Conservation (phyloP, 805 yeast species). For the Sungouiella thailandica region DNA sequence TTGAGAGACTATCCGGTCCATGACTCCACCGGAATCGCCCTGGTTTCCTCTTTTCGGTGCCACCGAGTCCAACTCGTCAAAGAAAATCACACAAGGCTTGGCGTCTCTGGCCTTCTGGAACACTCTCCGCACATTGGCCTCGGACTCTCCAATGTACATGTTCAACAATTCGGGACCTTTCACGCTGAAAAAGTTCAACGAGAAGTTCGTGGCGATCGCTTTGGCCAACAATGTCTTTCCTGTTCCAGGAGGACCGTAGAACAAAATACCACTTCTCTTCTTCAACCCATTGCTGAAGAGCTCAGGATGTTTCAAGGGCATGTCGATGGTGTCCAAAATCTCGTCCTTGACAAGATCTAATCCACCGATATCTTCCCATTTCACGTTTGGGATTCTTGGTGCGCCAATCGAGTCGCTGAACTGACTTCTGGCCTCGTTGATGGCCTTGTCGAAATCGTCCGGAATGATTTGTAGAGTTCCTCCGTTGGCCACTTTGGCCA, state of each 20-base stretch:
- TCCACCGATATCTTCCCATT: slow-evolving; percentile 98
- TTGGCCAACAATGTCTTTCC: slow-evolving; percentile 95
- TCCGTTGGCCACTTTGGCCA: slow-evolving; percentile 45
- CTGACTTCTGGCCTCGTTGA: slow-evolving; percentile 76
- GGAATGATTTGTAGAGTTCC: slow-evolving; percentile 53
- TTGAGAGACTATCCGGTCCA: slow-evolving; percentile 98
- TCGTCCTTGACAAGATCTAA: slow-evolving; percentile 85
- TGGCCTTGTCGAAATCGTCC: slow-evolving; percentile 62
- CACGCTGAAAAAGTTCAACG: slow-evolving; percentile 90
- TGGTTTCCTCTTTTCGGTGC: slow-evolving; percentile 98
- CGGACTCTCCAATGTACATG: slow-evolving; percentile 98
- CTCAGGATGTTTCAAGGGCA: slow-evolving; percentile 93
- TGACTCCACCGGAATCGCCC: slow-evolving; percentile 98
- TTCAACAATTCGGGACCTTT: slow-evolving; percentile 96
- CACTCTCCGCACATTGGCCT: slow-evolving; percentile 92
- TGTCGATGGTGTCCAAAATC: slow-evolving; percentile 89
- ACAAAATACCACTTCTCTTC: slow-evolving; percentile 88
- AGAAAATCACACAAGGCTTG: slow-evolving; percentile 94
- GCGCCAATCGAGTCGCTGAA: slow-evolving; percentile 96
- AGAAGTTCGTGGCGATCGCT: slow-evolving; percentile 94
- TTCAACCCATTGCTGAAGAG: slow-evolving; percentile 84
- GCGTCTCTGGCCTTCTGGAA: slow-evolving; percentile 95
- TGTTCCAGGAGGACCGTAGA: slow-evolving; percentile 98
- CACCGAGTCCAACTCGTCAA: slow-evolving; percentile 95
- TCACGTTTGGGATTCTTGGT: slow-evolving; percentile 89